Percentiles rank a stretch among this genome's conserved stretches.
Evolutionary conservation across 2,329 filamentous ascomycete genomes (phyloP).

Genomic region (Drechslerella dactyloides): DNA sequence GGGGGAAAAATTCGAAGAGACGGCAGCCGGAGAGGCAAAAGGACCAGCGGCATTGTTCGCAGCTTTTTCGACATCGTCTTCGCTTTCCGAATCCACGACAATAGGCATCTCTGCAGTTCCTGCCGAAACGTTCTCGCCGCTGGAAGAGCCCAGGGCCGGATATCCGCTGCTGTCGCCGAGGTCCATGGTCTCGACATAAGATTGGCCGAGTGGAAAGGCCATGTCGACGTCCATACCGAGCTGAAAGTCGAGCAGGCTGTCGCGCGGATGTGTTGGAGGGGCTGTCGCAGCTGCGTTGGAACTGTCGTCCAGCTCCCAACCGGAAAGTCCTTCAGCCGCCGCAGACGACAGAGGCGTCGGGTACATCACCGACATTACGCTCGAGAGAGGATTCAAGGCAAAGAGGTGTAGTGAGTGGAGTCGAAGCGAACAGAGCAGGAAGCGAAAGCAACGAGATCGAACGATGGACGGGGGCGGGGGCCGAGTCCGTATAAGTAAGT

Average conservation of each 20-base stretch:
- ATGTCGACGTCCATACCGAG: background rate
- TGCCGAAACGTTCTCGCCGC: background rate
- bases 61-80: background rate
- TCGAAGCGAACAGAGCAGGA: background rate
- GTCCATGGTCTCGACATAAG: background rate
- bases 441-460: background rate
- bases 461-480: background rate
- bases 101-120: constrained; percentile 10
- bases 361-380: background rate
- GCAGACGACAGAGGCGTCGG: background rate
- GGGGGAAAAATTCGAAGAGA: constrained; percentile 12
- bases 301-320: constrained; percentile 1
- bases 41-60: background rate
- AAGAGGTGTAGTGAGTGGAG: background rate
- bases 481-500: background rate
- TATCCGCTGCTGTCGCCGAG: background rate
- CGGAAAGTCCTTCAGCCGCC: constrained; percentile 1
- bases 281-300: constrained; percentile 3
- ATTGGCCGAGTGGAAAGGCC: background rate
- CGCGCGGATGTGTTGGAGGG: constrained; percentile 1
- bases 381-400: constrained; percentile 6
- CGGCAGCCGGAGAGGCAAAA: constrained; percentile 1
- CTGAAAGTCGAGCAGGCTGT: background rate
- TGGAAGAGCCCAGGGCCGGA: background rate
- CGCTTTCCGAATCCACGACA: constrained; percentile 27